phyloP scores from a whole-genome alignment of 1,284 basidiomycete species.

The Cutaneotrichosporon sp. region DNA sequence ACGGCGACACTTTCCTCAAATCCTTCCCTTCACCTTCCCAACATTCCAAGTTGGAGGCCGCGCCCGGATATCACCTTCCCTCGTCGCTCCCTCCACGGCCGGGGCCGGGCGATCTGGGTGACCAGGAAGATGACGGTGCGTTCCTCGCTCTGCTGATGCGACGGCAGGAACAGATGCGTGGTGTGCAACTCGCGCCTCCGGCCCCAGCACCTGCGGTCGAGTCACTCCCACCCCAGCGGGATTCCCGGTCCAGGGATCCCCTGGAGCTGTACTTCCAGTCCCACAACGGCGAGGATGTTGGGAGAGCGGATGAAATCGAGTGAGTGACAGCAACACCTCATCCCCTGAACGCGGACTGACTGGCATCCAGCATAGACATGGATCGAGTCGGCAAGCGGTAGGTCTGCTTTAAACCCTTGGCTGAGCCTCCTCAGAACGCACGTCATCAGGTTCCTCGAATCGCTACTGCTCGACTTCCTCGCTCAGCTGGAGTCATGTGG shows the following conservation, averaged over 20 bases:
- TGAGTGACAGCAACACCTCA: too few species aligned
- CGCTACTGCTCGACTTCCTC: constrained; percentile 16
- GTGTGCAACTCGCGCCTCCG: background rate
- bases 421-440: constrained; percentile 10
- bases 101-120: background rate
- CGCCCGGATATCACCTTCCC: too few species aligned
- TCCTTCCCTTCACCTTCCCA: background rate
- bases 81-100: too few species aligned
- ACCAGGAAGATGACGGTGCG: constrained; percentile 1
- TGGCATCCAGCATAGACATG: background rate
- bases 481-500: constrained; percentile 8
- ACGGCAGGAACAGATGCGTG: background rate
- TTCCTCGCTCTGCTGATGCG: background rate
- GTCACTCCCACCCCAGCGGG: background rate
- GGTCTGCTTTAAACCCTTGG: background rate
- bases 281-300: too few species aligned
- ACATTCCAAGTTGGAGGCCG: too few species aligned
- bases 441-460: constrained; percentile 23
- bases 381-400: background rate
- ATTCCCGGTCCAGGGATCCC: too few species aligned
- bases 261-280: too few species aligned
- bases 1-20: background rate
- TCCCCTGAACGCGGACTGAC: too few species aligned
- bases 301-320: too few species aligned
- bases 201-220: background rate